Percentiles rank a stretch among this genome's conserved stretches.
These are phyloP conservation scores for Arthonia radiata DNA, from an alignment of 495 filamentous ascomycete species.

Conservation along the genomic window DNA sequence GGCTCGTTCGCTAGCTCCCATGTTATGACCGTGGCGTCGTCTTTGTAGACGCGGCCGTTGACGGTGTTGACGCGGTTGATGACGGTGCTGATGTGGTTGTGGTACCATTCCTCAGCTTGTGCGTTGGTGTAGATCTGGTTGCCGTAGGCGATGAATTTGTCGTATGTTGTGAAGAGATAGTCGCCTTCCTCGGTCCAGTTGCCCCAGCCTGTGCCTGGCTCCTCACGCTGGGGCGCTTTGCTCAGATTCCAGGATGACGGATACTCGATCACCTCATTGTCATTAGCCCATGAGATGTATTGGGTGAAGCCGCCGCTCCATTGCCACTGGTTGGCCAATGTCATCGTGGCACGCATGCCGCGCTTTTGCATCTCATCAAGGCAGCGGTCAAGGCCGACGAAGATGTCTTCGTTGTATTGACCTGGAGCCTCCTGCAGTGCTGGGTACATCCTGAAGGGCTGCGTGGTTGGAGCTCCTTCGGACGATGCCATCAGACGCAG, in stretches of 20 bases:
- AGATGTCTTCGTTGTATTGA: slow-evolving; percentile 8
- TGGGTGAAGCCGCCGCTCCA: slow-evolving; percentile 10
- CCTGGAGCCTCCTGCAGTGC: slow-evolving; percentile 5
- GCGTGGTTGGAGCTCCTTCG: slow-evolving; percentile 7
- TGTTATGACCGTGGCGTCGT: slow-evolving; percentile 33
- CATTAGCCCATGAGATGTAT: slow-evolving; percentile 7
- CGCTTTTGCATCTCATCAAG: slow-evolving; percentile 8
- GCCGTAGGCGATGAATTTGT: slow-evolving; percentile 5
- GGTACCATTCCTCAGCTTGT: slow-evolving; percentile 31
- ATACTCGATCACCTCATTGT: slow-evolving; percentile 6
- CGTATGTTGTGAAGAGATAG: slow-evolving; percentile 3
- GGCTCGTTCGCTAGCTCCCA: slow-evolving; percentile 56
- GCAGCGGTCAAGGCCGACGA: slow-evolving; percentile 8
- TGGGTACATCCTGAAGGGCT: slow-evolving; percentile 10
- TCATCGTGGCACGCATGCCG: slow-evolving; percentile 10
- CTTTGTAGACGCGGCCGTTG: slow-evolving; percentile 18
- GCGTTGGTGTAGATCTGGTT: slow-evolving; percentile 24
- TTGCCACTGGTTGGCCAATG: slow-evolving; percentile 8
- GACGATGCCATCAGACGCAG: slow-evolving; percentile 9
- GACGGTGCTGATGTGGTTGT: slow-evolving; percentile 35
- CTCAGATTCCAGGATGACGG: slow-evolving; percentile 8
- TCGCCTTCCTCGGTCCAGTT: slow-evolving; percentile 5
- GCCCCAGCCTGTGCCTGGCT: slow-evolving; percentile 7
- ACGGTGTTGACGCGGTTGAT: slow-evolving; percentile 20
- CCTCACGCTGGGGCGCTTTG: slow-evolving; percentile 5